Percentiles rank a stretch among this genome's conserved stretches.
Conservation (phyloP, 1,284 basidiomycete genomes). For the Cryptococcus sp. region DNA sequence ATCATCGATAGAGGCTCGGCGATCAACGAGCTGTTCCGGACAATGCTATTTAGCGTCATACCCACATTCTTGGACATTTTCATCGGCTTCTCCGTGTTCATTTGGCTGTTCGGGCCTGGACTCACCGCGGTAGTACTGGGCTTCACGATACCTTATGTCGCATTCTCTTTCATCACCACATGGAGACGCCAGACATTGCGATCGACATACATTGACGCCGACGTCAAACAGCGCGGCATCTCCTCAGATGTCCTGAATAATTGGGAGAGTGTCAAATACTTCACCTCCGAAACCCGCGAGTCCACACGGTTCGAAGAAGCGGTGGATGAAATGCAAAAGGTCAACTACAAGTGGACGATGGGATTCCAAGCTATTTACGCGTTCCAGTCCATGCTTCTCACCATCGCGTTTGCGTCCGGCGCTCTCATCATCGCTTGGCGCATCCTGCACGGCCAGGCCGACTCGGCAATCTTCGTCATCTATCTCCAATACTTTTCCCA, state of each 20-base stretch:
- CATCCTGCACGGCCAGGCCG: constrained; percentile 84
- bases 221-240: constrained; percentile 88
- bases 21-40: constrained; percentile 90
- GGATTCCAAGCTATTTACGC: constrained; percentile 89
- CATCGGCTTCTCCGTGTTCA: constrained; percentile 92
- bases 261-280: constrained; percentile 98
- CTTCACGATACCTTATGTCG: constrained; percentile 86
- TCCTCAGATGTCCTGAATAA: constrained; percentile 97
- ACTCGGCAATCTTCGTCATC: constrained; percentile 94
- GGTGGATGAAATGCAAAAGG: constrained; percentile 81
- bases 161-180: constrained; percentile 93
- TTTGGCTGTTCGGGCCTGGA: constrained; percentile 78
- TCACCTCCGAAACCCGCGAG: constrained; percentile 93
- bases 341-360: constrained; percentile 88
- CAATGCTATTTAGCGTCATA: constrained; percentile 88
- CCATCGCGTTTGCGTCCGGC: constrained; percentile 80
- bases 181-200: constrained; percentile 79
- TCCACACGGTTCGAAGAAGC: constrained; percentile 84
- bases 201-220: constrained; percentile 87
- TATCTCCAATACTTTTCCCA: constrained; percentile 97
- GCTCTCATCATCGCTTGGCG: constrained; percentile 94
- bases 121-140: constrained; percentile 82
- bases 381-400: constrained; percentile 93
- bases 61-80: constrained; percentile 93
- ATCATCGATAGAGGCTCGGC: constrained; percentile 99